Percentiles rank a stretch among this genome's conserved stretches.
These are phyloP conservation scores for Tricladium varicosporioides DNA, from an alignment of 2,329 filamentous ascomycete species.

Conservation along the genomic window DNA sequence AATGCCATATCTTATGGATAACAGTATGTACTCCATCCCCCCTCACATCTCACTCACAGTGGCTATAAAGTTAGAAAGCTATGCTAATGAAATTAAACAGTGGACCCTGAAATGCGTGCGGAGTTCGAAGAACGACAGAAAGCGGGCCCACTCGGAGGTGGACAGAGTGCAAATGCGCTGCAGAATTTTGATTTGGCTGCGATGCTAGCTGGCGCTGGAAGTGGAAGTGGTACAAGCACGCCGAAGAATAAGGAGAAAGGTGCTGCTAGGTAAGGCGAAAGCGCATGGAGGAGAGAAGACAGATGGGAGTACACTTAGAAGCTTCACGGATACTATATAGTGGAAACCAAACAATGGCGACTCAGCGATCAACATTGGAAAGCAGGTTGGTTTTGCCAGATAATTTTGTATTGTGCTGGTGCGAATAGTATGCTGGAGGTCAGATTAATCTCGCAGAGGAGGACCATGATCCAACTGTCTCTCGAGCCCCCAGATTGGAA, in stretches of 20 bases:
- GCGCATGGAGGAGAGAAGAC: too few species aligned
- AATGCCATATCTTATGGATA: constrained; percentile 93
- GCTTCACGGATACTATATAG: too few species aligned
- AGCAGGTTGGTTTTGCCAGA: too few species aligned
- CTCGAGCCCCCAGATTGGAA: too few species aligned
- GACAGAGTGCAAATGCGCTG: constrained; percentile 46
- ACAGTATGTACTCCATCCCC: constrained; percentile 62
- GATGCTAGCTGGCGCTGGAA: constrained; percentile 58
- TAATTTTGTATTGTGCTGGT: too few species aligned
- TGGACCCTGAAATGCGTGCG: constrained; percentile 93
- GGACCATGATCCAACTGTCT: too few species aligned
- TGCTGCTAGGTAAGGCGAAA: constrained; percentile 18
- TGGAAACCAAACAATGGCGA: too few species aligned
- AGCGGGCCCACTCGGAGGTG: constrained; percentile 63
- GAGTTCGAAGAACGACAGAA: constrained; percentile 92
- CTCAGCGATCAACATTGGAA: too few species aligned
- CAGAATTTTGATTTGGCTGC: constrained; percentile 67
- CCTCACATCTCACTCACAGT: neutral
- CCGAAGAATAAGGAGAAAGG: constrained; percentile 33
- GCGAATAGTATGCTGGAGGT: too few species aligned
- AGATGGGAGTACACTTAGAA: too few species aligned
- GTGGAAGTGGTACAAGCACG: constrained; percentile 20
- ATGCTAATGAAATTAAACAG: constrained; percentile 43
- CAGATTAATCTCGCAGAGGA: too few species aligned
- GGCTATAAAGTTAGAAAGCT: neutral